Conservation (phyloP, 345 rosid species). For the Euphorbia tirucalli region DNA sequence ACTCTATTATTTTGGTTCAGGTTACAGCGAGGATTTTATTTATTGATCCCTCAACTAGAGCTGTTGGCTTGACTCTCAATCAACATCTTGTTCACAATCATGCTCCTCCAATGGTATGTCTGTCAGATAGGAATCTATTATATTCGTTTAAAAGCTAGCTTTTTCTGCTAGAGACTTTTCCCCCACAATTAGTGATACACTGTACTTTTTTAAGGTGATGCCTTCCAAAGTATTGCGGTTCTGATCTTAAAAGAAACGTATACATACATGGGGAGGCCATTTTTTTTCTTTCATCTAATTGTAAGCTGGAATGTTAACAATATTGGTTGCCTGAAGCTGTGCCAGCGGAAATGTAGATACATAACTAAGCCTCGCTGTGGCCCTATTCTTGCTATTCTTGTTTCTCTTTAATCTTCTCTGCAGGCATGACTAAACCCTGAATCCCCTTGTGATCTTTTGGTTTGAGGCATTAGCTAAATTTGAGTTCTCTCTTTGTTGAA, state of each 20-base stretch:
- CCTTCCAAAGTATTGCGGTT: too few relatives aligned
- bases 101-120: conserved; percentile 76
- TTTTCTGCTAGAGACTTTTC: conserved; percentile 7
- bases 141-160: conserved; percentile 10
- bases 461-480: not conserved
- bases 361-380: not conserved
- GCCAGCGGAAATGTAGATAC: not conserved
- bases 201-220: not conserved
- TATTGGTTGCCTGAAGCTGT: not conserved
- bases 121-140: conserved; percentile 2
- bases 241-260: too few relatives aligned
- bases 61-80: conserved; percentile 90
- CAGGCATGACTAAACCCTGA: not conserved
- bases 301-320: not conserved
- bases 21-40: conserved; percentile 88
- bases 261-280: too few relatives aligned
- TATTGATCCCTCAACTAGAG: conserved; percentile 89
- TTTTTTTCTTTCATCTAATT: too few relatives aligned
- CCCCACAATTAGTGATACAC: not conserved
- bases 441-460: not conserved
- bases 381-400: not conserved
- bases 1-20: conserved; percentile 38
- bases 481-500: not conserved
- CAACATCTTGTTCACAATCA: conserved; percentile 72
- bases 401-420: not conserved